Base-by-base conservation (phyloP, 1,284 basidiomycete genomes). In the Cystobasidiaceae sp. region DNA sequence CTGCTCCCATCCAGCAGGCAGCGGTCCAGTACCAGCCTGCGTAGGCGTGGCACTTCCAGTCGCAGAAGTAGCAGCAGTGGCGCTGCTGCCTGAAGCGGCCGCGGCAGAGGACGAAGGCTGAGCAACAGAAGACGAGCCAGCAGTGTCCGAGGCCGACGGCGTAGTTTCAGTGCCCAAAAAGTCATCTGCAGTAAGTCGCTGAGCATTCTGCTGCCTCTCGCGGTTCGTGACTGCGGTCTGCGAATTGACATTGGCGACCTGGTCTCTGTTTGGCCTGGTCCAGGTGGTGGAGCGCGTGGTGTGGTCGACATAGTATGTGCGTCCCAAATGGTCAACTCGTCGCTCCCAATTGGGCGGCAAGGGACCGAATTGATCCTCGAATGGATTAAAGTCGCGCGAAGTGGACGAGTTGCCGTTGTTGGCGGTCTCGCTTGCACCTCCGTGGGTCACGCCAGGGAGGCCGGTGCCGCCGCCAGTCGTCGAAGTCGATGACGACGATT, bases 1-100 rank as follows among this genome's bases (percentile, higher is more conserved):
- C 78, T 98, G 94, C 78, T 98, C 96, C 96, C 96, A 98, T 17
- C 94, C 96, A 19, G 90, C 85, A 0, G 94, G 96, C 4, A 98
- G 82, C 17, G 85, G 86, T 0, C 91, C 91, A 1, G 83, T 80
- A 7, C 90, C 90, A 45, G 86, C 83, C 13, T 89, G 89, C 13
- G 94, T 89, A 75, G 74, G 81, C 43, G 75, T 77, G 69, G 79
- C 78, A n/a, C 82, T 78, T 48, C 66, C 68, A 19, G 65, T 32
- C 0, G 46, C 57, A 13, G 67, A 57, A 25, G 54, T 68, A 51
- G 58, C 70, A 48, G 61, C 72, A 8, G 66, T 68, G 59, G 54
- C 71, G 55, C 65, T 69, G 2, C 61, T 44, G 1, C 55, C 41
- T 3, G 63, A 44, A 46, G 61, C 54, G 19, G 54, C 28, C 2